These are phyloP conservation scores for Apiospora arundinis DNA, from an alignment of 2,329 filamentous ascomycete genomes.

Conservation along the genomic window DNA sequence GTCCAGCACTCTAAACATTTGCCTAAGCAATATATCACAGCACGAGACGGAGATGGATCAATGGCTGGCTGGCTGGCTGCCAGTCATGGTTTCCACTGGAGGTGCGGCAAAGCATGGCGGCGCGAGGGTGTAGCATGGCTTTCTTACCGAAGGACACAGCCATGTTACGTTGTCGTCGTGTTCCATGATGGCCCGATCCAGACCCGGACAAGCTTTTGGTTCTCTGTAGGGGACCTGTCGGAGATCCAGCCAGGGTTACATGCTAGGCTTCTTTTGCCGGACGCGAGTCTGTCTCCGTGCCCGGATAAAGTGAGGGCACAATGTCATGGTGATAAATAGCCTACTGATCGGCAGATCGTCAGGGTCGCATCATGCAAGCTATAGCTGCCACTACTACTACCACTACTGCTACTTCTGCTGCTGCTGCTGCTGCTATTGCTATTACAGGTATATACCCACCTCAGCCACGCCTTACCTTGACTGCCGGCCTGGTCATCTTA, in stretches of 20 bases:
- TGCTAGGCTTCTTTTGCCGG: not conserved
- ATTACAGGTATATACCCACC: not conserved
- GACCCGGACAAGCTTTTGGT: not conserved
- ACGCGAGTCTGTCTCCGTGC: conserved; percentile 1
- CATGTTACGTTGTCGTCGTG: not conserved
- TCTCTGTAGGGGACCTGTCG: not conserved
- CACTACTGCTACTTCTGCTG: no score
- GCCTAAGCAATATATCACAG: not conserved
- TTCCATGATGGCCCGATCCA: not conserved
- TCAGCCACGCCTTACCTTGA: not conserved
- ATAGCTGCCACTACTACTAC: no score
- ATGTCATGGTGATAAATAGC: not conserved
- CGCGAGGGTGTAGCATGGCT: not conserved
- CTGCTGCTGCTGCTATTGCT: not conserved
- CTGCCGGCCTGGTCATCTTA: not conserved
- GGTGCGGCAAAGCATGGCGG: not conserved
- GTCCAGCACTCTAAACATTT: not conserved
- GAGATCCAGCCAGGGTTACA: not conserved
- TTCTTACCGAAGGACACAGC: not conserved
- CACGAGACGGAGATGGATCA: not conserved
- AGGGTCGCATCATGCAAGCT: not conserved
- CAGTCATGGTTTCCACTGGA: not conserved
- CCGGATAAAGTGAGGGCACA: conserved; percentile 9
- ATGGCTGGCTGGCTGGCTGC: not conserved
- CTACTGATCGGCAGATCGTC: conserved; percentile 8